Conservation (phyloP, 2,329 filamentous ascomycete species). For the Westerdykella ornata region DNA sequence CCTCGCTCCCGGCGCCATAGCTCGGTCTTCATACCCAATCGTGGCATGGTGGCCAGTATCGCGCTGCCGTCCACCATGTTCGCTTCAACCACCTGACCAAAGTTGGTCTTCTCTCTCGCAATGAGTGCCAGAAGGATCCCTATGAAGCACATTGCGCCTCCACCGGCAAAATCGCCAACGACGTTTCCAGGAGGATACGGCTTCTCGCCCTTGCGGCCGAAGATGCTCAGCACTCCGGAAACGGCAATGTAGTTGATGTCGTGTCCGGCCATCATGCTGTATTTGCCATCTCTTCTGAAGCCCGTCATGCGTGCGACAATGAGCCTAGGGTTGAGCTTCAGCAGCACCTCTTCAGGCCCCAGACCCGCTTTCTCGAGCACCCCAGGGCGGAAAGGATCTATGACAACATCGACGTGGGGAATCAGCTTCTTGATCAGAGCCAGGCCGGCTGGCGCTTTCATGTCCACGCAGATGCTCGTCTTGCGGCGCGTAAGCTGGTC, state of each 20-base stretch:
- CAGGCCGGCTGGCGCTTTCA: conserved; percentile 61
- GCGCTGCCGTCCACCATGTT: conserved; percentile 93
- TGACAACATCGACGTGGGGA: conserved; percentile 64
- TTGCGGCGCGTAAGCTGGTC: conserved; percentile 80
- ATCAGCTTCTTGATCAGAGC: conserved; percentile 61
- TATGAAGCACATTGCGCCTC: conserved; percentile 72
- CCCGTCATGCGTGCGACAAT: conserved; percentile 84
- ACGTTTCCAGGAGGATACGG: conserved; percentile 79
- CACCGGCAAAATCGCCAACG: conserved; percentile 84
- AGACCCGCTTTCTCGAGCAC: conserved; percentile 81
- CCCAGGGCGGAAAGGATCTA: conserved; percentile 89
- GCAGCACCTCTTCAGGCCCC: conserved; percentile 59
- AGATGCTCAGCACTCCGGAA: conserved; percentile 67
- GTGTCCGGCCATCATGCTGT: conserved; percentile 82
- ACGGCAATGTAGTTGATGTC: conserved; percentile 97
- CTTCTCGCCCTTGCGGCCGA: conserved; percentile 62
- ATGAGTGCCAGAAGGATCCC: conserved; percentile 77
- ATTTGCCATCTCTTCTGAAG: conserved; percentile 80
- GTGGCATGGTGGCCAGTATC: conserved; percentile 71
- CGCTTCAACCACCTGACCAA: conserved; percentile 83
- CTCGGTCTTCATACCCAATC: conserved; percentile 58
- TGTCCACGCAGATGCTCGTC: conserved; percentile 68
- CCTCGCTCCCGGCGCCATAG: conserved; percentile 61
- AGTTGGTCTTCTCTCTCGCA: conserved; percentile 55
- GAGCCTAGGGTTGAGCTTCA: conserved; percentile 62